Evolutionary conservation across 108 stramenopile genomes (phyloP).

Genomic region (Fistulifera pelliculosa): DNA sequence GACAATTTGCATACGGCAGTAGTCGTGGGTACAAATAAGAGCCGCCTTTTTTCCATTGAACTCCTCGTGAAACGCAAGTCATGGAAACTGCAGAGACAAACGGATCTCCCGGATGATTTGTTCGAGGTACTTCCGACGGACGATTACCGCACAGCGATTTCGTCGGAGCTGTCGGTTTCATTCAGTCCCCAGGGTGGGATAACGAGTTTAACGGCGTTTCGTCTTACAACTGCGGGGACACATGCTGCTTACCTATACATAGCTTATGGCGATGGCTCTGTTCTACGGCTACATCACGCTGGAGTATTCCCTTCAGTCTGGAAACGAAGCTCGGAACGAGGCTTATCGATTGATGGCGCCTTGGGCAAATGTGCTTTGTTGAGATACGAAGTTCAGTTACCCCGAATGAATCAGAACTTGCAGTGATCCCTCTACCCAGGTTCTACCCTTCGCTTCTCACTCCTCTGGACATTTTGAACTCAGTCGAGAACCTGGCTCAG

Average conservation of each 20-base stretch:
- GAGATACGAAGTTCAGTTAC: conserved; percentile 24
- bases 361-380: conserved; percentile 6
- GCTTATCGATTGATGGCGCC: conserved; percentile 13
- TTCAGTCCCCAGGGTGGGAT: conserved; percentile 37
- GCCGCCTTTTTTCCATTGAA: conserved; percentile 34
- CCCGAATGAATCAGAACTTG: conserved; percentile 5
- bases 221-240: conserved; percentile 4
- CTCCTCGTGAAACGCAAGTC: conserved; percentile 17
- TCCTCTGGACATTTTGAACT: conserved; percentile 1
- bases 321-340: conserved; percentile 17
- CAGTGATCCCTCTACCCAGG: conserved; percentile 27
- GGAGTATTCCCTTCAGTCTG: conserved; percentile 51
- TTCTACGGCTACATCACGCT: conserved; percentile 56
- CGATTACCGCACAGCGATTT: conserved; percentile 13
- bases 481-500: conserved; percentile 4
- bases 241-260: conserved; percentile 47
- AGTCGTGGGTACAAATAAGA: conserved; percentile 26
- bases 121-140: conserved; percentile 9
- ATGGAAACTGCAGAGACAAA: not conserved
- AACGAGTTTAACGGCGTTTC: conserved; percentile 10
- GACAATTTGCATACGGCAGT: conserved; percentile 22
- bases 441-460: conserved; percentile 40
- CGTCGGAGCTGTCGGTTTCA: conserved; percentile 16
- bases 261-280: conserved; percentile 60
- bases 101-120: conserved; percentile 1